These are phyloP conservation scores for Entomortierella lignicola DNA, from an alignment of 192 early-diverging fungal genomes.

Conservation along the genomic window DNA sequence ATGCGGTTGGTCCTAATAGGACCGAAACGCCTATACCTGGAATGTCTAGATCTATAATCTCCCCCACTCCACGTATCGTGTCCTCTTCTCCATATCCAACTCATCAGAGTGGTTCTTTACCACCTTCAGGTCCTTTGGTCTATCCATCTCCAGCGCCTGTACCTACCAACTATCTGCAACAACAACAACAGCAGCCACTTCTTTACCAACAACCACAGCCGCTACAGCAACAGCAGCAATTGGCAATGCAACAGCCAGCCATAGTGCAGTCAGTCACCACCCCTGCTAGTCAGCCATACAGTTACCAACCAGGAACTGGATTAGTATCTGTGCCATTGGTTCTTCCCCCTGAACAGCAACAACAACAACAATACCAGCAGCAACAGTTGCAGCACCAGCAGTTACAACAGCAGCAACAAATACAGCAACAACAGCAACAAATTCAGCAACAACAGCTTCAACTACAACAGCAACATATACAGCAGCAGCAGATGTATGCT, in stretches of 20 bases:
- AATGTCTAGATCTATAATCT: neutral
- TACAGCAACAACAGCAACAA: neutral
- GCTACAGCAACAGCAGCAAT: slow-evolving; percentile 8
- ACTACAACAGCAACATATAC: neutral
- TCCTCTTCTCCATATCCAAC: slow-evolving; percentile 4
- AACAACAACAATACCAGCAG: slow-evolving; percentile 14
- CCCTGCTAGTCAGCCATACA: slow-evolving; percentile 30
- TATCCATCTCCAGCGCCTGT: neutral
- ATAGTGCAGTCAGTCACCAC: slow-evolving; percentile 4
- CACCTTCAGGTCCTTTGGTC: neutral
- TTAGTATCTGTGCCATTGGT: slow-evolving; percentile 32
- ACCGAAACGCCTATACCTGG: neutral
- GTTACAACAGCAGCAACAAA: neutral
- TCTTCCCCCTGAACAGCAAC: slow-evolving; percentile 7
- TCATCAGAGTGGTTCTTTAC: slow-evolving; percentile 10
- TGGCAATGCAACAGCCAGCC: slow-evolving; percentile 4
- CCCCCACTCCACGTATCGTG: neutral
- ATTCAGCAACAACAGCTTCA: slow-evolving; percentile 14
- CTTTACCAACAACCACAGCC: slow-evolving; percentile 13
- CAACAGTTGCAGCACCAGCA: neutral
- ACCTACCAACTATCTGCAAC: slow-evolving; percentile 3
- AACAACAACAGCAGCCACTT: slow-evolving; percentile 9
- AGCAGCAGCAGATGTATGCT: neutral
- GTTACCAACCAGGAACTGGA: slow-evolving; percentile 48
- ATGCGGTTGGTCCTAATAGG: neutral